A percentile compares a stretch with the other conserved stretches of the same genome.
Conservation (phyloP, 805 yeast species). For the Saccharomycopsis microspora region DNA sequence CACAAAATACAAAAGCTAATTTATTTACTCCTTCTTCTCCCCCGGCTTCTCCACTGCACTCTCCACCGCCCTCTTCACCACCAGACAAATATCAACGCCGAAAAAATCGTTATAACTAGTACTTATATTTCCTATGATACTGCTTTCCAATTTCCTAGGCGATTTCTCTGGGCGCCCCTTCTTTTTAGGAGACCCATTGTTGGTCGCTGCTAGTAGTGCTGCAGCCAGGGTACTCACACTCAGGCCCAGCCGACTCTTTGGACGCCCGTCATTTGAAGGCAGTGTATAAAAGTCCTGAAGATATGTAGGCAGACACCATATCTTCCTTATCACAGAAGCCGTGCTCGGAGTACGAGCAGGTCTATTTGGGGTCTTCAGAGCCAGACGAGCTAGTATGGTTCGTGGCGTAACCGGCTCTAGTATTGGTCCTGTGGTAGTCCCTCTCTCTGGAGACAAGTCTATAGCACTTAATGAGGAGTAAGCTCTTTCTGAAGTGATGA, state of each 20-base stretch:
- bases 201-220: constrained; percentile 1
- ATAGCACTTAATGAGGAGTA: too few species aligned
- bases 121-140: constrained; percentile 16
- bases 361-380: constrained; percentile 14
- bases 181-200: constrained; percentile 26
- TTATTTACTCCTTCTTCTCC: background rate
- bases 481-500: too few species aligned
- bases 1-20: constrained; percentile 7
- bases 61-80: constrained; percentile 34
- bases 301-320: constrained; percentile 58
- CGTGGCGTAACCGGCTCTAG: background rate
- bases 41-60: constrained; percentile 14
- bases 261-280: constrained; percentile 21
- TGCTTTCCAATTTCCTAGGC: constrained; percentile 10
- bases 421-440: background rate
- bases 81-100: constrained; percentile 46
- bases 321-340: constrained; percentile 34
- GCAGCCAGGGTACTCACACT: background rate
- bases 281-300: constrained; percentile 58
- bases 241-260: background rate
- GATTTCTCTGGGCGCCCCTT: constrained; percentile 13
- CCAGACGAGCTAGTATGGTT: background rate
- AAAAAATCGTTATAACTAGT: constrained; percentile 35
- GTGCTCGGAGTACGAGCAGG: constrained; percentile 25
- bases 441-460: too few species aligned